Conservation (phyloP, 164 flowering plant genomes). For the Cinnamomum chago region DNA sequence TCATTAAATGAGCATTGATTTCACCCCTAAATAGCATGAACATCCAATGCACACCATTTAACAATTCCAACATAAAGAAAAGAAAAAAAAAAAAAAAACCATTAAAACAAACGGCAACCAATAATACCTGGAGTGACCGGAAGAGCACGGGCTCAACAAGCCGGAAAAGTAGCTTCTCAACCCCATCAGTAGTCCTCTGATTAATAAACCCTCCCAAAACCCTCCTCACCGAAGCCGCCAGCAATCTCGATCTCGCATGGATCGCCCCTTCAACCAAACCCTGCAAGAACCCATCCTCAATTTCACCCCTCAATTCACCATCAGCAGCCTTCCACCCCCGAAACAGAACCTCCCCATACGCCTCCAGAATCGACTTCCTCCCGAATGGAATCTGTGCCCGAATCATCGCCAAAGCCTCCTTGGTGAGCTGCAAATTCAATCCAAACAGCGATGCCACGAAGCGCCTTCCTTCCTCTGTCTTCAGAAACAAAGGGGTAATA, state of each 20-base stretch:
- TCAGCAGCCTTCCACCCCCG: constrained; percentile 73
- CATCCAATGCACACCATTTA: too few relatives aligned
- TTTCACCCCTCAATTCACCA: constrained; percentile 40
- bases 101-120: background rate
- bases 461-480: constrained; percentile 77
- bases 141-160: constrained; percentile 91
- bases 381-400: constrained; percentile 85
- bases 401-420: constrained; percentile 75
- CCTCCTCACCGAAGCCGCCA: constrained; percentile 77
- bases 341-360: constrained; percentile 70
- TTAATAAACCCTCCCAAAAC: constrained; percentile 73
- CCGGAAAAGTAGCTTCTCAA: constrained; percentile 75
- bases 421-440: constrained; percentile 58
- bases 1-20: too few relatives aligned
- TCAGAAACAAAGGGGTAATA: constrained; percentile 76
- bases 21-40: too few relatives aligned
- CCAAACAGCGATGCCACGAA: constrained; percentile 72
- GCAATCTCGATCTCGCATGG: constrained; percentile 46
- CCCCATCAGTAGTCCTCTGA: constrained; percentile 69
- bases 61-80: background rate
- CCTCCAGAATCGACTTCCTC: constrained; percentile 79
- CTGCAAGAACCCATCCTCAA: constrained; percentile 72
- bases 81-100: background rate
- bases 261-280: constrained; percentile 77
- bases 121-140: constrained; percentile 87